Base-by-base conservation (phyloP, 2,329 filamentous ascomycete species). In the Cercospora brassicicola region DNA sequence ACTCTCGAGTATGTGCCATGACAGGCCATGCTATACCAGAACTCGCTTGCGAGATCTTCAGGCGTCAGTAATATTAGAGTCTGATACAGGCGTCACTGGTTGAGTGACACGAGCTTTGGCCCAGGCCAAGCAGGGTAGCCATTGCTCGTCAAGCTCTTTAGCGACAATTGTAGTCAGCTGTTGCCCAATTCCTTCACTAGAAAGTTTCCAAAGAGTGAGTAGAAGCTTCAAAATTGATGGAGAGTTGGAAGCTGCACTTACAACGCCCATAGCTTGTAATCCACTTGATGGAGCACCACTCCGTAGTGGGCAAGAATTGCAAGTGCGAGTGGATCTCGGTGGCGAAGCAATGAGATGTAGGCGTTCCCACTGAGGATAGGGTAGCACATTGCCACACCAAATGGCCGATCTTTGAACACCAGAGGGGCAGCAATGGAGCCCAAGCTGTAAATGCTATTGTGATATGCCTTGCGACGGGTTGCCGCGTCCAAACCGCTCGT, bases 251-350 rank as follows among this genome's bases (percentile, higher is more conserved):
- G 30, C 39, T 30, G 20, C 42, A 30, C 39, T 42, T 64, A 60
- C 55, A 70, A 30, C 9, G 65, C 61, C 61, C 66, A 70, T 1
- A 68, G n/a, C 20, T 59, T 28, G 30, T 62, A 45, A 20, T 65
- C 64, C 15, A 68, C 39, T 30, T 65, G 30, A 39, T 72, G 69
- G 8, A 73, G 62, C 26, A 67, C 70, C 10, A 72, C 67, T 23
- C 68, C 68, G 42, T 72, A 73, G 59, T 73, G 67, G 1, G 62
- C 71, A 1, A 73, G 67, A 15, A 72, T 69, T 5, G 69, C 68
- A 28, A 73, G 56, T 11, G 71, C 70, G 39, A 73, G 55, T 31
- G 68, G 68, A 65, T 73, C 71, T 3, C 70, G 68, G n/a, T 68
- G 67, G 30, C 68, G 68, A 13, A 73, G 62, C n/a, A 73, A 55